Percentiles rank a stretch among this genome's conserved stretches.
Conservation (phyloP, 2,329 filamentous ascomycete species). For the Colletotrichum graminicola region DNA sequence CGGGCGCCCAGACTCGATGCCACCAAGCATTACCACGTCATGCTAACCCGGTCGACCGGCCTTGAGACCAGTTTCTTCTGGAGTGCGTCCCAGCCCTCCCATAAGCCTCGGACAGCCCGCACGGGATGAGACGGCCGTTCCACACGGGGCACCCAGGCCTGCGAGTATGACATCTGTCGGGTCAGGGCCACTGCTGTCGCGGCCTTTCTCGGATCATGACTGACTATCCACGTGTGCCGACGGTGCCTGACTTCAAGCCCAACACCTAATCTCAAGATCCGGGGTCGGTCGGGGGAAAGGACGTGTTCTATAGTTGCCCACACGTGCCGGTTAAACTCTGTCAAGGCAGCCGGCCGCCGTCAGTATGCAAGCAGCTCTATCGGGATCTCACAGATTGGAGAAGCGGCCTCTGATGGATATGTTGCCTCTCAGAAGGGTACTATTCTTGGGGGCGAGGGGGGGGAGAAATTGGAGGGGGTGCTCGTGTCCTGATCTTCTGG, state of each 20-base stretch:
- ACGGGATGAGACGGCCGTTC: background rate
- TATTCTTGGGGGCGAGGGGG: too few species aligned
- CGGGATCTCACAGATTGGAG: background rate
- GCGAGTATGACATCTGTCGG: background rate
- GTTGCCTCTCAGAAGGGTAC: background rate
- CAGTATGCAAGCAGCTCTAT: slow-evolving; percentile 13
- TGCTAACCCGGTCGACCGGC: background rate
- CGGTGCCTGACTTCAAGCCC: background rate
- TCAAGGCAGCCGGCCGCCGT: background rate
- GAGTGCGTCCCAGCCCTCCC: background rate
- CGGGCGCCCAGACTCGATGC: background rate
- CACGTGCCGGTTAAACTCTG: slow-evolving; percentile 33
- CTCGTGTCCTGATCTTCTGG: background rate
- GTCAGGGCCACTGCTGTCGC: background rate
- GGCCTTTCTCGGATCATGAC: too few species aligned
- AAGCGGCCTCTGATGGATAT: too few species aligned
- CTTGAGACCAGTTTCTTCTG: background rate
- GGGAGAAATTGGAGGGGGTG: too few species aligned
- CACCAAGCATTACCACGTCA: background rate
- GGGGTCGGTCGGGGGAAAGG: slow-evolving; percentile 32
- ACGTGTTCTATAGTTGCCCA: slow-evolving; percentile 5
- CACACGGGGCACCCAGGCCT: slow-evolving; percentile 1
- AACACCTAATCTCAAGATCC: background rate
- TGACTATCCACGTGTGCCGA: background rate
- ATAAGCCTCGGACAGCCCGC: background rate